A percentile compares a stretch with the other conserved stretches of the same genome.
Conservation (phyloP, 2,329 filamentous ascomycete genomes). For the Domatiomyces globalis region DNA sequence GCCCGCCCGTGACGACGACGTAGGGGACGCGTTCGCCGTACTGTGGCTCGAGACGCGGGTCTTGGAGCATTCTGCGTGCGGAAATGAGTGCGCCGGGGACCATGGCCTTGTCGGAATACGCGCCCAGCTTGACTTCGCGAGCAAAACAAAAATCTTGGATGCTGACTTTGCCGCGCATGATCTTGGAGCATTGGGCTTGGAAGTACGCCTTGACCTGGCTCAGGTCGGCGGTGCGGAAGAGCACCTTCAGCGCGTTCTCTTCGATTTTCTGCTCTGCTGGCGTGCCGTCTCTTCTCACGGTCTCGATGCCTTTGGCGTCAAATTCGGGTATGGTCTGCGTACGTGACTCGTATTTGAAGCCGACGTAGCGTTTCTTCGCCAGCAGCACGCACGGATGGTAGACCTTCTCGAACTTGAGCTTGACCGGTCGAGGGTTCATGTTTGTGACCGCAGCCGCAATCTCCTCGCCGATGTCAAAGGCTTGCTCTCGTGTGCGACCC, state of each 20-base stretch:
- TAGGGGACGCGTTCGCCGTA: constrained; percentile 93
- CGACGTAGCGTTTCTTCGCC: constrained; percentile 95
- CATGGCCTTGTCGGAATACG: constrained; percentile 63
- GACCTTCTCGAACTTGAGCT: constrained; percentile 97
- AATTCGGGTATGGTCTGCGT: constrained; percentile 71
- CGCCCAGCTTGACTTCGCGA: constrained; percentile 77
- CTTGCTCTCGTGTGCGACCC: constrained; percentile 71
- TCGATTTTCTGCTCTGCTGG: constrained; percentile 94
- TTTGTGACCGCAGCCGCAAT: constrained; percentile 78
- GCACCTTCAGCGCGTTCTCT: constrained; percentile 72
- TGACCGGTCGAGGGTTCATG: constrained; percentile 79
- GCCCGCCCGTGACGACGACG: constrained; percentile 72
- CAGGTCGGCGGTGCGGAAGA: constrained; percentile 82
- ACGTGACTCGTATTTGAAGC: constrained; percentile 82
- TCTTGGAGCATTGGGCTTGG: constrained; percentile 76
- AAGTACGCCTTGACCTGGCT: constrained; percentile 84
- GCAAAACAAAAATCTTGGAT: constrained; percentile 96
- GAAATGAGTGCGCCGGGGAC: constrained; percentile 78
- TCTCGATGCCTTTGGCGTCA: constrained; percentile 97
- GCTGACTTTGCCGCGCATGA: constrained; percentile 75
- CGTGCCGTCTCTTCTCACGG: constrained; percentile 84
- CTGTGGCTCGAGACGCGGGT: constrained; percentile 76
- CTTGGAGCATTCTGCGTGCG: constrained; percentile 69
- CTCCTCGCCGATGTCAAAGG: constrained; percentile 83
- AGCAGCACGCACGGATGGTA: constrained; percentile 90